Percentiles rank a stretch among this genome's conserved stretches.
Evolutionary conservation across 2,329 filamentous ascomycete species (phyloP).

Genomic region (Colletotrichum sp.): DNA sequence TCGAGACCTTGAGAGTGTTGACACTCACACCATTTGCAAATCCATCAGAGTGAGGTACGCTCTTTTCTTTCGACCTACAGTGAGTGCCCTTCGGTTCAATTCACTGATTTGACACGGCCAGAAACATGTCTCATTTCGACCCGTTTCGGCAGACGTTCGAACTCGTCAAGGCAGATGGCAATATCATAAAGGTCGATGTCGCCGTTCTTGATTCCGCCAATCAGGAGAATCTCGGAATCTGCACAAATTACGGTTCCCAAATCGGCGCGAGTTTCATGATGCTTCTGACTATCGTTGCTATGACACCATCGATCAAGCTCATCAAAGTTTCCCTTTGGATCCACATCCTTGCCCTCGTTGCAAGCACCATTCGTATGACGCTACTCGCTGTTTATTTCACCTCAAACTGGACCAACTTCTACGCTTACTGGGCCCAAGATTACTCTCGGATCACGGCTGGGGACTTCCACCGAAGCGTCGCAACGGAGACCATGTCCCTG

Average conservation of each 20-base stretch:
- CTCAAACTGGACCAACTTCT: slow-evolving; percentile 65
- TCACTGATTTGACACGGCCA: neutral
- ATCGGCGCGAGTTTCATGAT: slow-evolving; percentile 72
- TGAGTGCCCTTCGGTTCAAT: neutral
- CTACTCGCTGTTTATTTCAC: slow-evolving; percentile 66
- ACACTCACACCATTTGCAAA: neutral
- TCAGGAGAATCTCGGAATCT: slow-evolving; percentile 36
- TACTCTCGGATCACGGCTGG: slow-evolving; percentile 47
- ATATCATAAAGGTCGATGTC: slow-evolving; percentile 35
- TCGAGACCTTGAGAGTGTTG: neutral
- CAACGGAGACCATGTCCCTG: slow-evolving; percentile 46
- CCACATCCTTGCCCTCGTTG: slow-evolving; percentile 64
- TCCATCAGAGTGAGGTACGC: neutral
- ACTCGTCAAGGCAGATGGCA: slow-evolving; percentile 37
- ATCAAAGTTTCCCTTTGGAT: slow-evolving; percentile 68
- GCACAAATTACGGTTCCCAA: slow-evolving; percentile 73
- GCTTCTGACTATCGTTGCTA: slow-evolving; percentile 67
- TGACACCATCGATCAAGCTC: slow-evolving; percentile 72
- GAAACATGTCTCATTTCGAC: slow-evolving; percentile 30
- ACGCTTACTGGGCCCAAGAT: slow-evolving; percentile 63
- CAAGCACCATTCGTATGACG: slow-evolving; percentile 65
- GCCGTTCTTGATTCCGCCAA: slow-evolving; percentile 35
- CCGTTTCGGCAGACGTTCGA: slow-evolving; percentile 39
- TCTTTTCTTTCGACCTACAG: neutral
- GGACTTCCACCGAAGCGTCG: slow-evolving; percentile 42